phyloP scores from a whole-genome alignment of 2,329 filamentous ascomycete species.

The Colletotrichum tanaceti region DNA sequence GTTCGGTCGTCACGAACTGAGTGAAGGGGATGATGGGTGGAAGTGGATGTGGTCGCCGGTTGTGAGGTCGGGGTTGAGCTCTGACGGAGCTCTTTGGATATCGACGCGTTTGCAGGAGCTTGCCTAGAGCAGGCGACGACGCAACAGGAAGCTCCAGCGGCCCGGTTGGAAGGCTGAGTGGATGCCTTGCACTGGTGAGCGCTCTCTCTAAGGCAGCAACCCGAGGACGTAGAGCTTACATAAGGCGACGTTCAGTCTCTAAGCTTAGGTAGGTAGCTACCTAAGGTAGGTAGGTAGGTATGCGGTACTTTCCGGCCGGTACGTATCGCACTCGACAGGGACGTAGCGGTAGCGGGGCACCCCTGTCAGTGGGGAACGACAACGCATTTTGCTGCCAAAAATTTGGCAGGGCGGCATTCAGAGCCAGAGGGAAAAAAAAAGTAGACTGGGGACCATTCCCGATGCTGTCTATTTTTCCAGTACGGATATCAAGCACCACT shows the following conservation, averaged over 20 bases:
- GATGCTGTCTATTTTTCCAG: conserved; percentile 30
- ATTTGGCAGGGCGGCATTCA: conserved; percentile 32
- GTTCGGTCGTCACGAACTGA: conserved; percentile 37
- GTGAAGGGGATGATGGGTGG: conserved; percentile 42
- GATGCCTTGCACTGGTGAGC: conserved; percentile 45
- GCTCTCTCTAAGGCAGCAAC: conserved; percentile 49
- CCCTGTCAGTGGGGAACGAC: conserved; percentile 40
- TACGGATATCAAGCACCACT: conserved; percentile 38
- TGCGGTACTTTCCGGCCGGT: conserved; percentile 4
- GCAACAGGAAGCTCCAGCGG: conserved; percentile 45
- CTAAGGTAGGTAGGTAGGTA: too few relatives aligned
- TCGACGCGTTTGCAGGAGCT: conserved; percentile 61
- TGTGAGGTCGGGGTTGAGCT: conserved; percentile 42
- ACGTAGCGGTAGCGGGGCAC: conserved; percentile 32
- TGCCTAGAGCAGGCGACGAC: conserved; percentile 55
- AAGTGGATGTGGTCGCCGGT: conserved; percentile 40
- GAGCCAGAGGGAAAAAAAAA: conserved; percentile 33
- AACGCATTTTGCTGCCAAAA: conserved; percentile 38
- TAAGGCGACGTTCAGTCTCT: neutral
- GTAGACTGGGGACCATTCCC: conserved; percentile 25
- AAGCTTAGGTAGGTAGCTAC: too few relatives aligned
- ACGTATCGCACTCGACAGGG: conserved; percentile 19
- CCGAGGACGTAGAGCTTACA: conserved; percentile 15
- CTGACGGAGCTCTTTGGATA: conserved; percentile 38
- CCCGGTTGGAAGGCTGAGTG: conserved; percentile 49